Evolutionary conservation across 805 yeast genomes (phyloP).

Genomic region (Wickerhamiella allomyrinae): DNA sequence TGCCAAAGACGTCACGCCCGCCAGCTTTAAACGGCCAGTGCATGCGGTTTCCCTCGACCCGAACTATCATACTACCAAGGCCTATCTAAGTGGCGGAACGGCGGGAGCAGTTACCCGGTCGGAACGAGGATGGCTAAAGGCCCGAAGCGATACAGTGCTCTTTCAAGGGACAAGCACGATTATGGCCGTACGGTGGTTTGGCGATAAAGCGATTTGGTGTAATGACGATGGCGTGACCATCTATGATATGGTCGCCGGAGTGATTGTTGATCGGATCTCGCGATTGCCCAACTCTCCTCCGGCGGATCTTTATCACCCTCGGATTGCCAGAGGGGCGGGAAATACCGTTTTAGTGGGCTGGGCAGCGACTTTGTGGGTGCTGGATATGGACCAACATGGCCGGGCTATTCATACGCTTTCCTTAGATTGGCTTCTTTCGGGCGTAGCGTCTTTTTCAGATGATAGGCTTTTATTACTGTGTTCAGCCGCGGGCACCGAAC

Average conservation of each 20-base stretch:
- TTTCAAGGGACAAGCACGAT: slow-evolving; percentile 35
- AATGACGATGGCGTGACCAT: slow-evolving; percentile 66
- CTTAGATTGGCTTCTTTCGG: slow-evolving; percentile 41
- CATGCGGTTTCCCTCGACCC: slow-evolving; percentile 75
- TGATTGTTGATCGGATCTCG: slow-evolving; percentile 36
- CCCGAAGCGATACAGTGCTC: slow-evolving; percentile 51
- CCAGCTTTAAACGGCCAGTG: slow-evolving; percentile 75
- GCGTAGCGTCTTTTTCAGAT: slow-evolving; percentile 61
- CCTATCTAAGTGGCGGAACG: slow-evolving; percentile 80
- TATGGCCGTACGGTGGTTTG: slow-evolving; percentile 43
- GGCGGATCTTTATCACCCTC: slow-evolving; percentile 76
- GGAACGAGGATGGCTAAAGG: slow-evolving; percentile 76
- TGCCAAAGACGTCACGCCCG: slow-evolving; percentile 50
- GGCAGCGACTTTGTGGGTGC: slow-evolving; percentile 64
- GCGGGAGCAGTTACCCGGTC: slow-evolving; percentile 69
- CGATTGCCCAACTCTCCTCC: slow-evolving; percentile 43
- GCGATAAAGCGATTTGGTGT: slow-evolving; percentile 62
- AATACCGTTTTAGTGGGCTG: slow-evolving; percentile 66
- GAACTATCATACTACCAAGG: slow-evolving; percentile 43
- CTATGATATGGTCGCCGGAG: slow-evolving; percentile 41
- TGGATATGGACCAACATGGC: slow-evolving; percentile 21
- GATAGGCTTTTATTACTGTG: slow-evolving; percentile 52
- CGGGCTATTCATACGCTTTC: neutral
- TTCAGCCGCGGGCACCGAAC: slow-evolving; percentile 25
- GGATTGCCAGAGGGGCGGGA: slow-evolving; percentile 43